Conservation (phyloP, 345 rosid genomes). For the Turnera subulata region DNA sequence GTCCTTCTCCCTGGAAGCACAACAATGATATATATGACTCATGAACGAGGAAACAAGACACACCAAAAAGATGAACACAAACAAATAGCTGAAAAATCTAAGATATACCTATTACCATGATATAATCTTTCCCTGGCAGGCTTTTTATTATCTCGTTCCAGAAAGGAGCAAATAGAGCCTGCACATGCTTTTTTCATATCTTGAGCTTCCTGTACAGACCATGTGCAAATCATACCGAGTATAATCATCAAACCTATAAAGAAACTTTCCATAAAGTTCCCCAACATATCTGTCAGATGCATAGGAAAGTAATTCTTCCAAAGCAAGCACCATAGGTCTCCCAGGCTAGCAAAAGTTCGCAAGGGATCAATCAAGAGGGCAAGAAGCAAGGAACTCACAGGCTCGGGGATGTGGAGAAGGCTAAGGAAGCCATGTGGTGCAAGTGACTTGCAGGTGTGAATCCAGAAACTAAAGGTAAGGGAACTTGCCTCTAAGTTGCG, state of each 20-base stretch:
- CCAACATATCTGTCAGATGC: too few species aligned
- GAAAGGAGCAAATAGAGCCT: conserved; percentile 89
- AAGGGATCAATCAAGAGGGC: too few species aligned
- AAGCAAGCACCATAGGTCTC: neutral
- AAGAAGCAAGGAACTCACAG: too few species aligned
- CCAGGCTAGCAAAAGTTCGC: too few species aligned
- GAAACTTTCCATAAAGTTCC: too few species aligned
- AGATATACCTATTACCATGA: conserved; percentile 74
- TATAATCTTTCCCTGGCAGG: conserved; percentile 91
- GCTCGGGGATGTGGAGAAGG: too few species aligned
- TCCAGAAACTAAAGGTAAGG: too few species aligned
- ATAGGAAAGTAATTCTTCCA: neutral
- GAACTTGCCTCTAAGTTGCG: too few species aligned
- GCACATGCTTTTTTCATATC: conserved; percentile 71
- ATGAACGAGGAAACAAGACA: conserved; percentile 7
- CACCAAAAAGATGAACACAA: conserved; percentile 9
- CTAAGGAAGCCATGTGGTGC: too few species aligned
- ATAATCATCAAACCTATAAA: neutral
- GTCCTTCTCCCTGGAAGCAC: conserved; percentile 81
- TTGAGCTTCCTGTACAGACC: conserved; percentile 55
- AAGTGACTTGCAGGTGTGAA: too few species aligned
- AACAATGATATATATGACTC: conserved; percentile 2
- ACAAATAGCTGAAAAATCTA: conserved; percentile 11
- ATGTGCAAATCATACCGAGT: neutral
- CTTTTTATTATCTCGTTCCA: conserved; percentile 98